phyloP scores from a whole-genome alignment of 2,329 filamentous ascomycete species.

The Venturia carpophila region DNA sequence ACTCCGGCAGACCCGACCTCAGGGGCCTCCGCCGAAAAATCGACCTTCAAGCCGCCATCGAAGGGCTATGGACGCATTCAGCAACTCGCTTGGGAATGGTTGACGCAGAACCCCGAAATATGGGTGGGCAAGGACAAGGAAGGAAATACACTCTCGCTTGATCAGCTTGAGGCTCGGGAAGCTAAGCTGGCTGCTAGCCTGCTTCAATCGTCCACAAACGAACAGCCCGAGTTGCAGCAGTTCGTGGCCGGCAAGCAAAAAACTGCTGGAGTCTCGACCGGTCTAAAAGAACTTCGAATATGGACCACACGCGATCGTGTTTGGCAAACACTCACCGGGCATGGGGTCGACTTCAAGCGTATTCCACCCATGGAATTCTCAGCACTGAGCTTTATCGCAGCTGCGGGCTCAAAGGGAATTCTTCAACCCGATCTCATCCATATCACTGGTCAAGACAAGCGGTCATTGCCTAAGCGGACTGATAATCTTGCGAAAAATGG shows the following conservation, averaged over 20 bases:
- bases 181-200: neutral
- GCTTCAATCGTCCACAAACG: neutral
- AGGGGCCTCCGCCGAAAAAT: neutral
- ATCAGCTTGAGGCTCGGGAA: conserved; percentile 31
- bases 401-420: conserved; percentile 46
- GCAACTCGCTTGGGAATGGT: conserved; percentile 50
- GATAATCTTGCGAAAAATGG: conserved; percentile 49
- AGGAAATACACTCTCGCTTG: conserved; percentile 34
- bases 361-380: conserved; percentile 49
- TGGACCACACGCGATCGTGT: conserved; percentile 48
- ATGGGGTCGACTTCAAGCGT: conserved; percentile 48
- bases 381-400: conserved; percentile 51
- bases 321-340: conserved; percentile 54
- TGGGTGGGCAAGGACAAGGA: conserved; percentile 38
- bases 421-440: conserved; percentile 48
- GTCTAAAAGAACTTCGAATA: conserved; percentile 32
- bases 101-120: conserved; percentile 49
- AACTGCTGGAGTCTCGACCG: conserved; percentile 14
- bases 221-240: neutral
- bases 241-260: conserved; percentile 17
- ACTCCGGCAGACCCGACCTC: conserved; percentile 19
- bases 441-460: conserved; percentile 55
- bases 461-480: conserved; percentile 55
- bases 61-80: conserved; percentile 44
- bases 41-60: conserved; percentile 22